A percentile compares a stretch with the other conserved stretches of the same genome.
phyloP scores from a whole-genome alignment of 495 filamentous ascomycete species.

The Xylaria grammica region DNA sequence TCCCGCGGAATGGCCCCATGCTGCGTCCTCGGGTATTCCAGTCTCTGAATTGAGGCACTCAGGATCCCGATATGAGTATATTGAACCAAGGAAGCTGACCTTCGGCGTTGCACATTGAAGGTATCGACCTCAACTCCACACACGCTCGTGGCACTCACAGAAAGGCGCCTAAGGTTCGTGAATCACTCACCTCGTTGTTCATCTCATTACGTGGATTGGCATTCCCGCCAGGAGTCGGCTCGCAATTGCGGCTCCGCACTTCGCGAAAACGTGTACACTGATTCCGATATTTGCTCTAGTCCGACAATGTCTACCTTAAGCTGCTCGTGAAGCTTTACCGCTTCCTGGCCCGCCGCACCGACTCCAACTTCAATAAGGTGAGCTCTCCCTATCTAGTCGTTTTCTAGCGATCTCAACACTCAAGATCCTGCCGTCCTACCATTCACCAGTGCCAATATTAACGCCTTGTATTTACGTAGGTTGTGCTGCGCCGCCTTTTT shows the following conservation, averaged over 20 bases:
- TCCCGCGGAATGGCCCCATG: conserved; percentile 48
- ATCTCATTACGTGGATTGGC: background rate
- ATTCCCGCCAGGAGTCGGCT: background rate
- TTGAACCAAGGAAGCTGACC: conserved; percentile 59
- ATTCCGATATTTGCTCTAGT: conserved; percentile 38
- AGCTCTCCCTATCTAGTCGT: conserved; percentile 25
- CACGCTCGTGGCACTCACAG: conserved; percentile 87
- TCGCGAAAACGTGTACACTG: background rate
- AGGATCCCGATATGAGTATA: conserved; percentile 26
- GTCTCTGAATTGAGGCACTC: conserved; percentile 17
- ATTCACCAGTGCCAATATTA: background rate
- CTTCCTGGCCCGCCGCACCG: conserved; percentile 96
- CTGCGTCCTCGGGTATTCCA: conserved; percentile 24
- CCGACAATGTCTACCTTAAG: conserved; percentile 96
- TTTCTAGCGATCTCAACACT: background rate
- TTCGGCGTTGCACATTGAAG: conserved; percentile 49
- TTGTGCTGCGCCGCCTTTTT: conserved; percentile 88
- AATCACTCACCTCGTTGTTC: conserved; percentile 20
- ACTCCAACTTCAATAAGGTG: conserved; percentile 95
- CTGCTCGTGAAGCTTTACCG: conserved; percentile 98
- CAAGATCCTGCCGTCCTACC: too few relatives aligned
- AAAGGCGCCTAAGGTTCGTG: conserved; percentile 77
- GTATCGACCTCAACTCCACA: conserved; percentile 78
- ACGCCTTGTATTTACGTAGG: background rate
- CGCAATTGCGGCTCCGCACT: background rate